phyloP scores from a whole-genome alignment of 148 eudicot species.

The Talinum fruticosum region DNA sequence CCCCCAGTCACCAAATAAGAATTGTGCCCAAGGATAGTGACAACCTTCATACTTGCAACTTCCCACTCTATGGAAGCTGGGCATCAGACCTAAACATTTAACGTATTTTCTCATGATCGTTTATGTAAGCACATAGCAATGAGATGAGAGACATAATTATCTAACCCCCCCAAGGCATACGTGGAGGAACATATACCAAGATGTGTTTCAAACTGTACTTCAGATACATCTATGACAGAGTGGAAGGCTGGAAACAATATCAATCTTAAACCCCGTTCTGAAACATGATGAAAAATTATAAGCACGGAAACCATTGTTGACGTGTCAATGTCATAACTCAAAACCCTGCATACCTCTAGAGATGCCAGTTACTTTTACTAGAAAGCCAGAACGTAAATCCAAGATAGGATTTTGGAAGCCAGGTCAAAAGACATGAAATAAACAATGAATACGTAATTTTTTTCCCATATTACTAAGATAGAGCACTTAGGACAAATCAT shows the following conservation, averaged over 20 bases:
- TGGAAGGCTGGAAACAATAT: not conserved
- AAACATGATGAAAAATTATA: not conserved
- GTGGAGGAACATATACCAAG: not conserved
- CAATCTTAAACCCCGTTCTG: not conserved
- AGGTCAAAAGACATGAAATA: not conserved
- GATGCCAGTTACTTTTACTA: not conserved
- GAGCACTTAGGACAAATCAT: not conserved
- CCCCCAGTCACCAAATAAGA: too few relatives aligned
- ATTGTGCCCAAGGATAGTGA: not conserved
- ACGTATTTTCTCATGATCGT: not conserved
- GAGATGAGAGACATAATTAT: not conserved
- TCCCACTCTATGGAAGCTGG: not conserved
- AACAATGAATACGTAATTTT: not conserved
- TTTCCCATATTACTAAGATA: not conserved
- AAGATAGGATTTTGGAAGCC: not conserved
- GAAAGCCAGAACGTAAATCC: conserved; percentile 7
- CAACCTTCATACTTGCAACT: not conserved
- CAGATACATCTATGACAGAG: not conserved
- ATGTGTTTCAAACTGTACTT: too few relatives aligned
- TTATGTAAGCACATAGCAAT: not conserved
- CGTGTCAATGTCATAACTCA: not conserved
- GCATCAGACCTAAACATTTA: not conserved
- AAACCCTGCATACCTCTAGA: not conserved
- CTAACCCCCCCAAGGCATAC: not conserved
- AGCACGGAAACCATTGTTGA: not conserved